Percentiles rank a stretch among this genome's conserved stretches.
Evolutionary conservation across 1,284 basidiomycete species (phyloP).

Genomic region (Ceratobasidium sp.): DNA sequence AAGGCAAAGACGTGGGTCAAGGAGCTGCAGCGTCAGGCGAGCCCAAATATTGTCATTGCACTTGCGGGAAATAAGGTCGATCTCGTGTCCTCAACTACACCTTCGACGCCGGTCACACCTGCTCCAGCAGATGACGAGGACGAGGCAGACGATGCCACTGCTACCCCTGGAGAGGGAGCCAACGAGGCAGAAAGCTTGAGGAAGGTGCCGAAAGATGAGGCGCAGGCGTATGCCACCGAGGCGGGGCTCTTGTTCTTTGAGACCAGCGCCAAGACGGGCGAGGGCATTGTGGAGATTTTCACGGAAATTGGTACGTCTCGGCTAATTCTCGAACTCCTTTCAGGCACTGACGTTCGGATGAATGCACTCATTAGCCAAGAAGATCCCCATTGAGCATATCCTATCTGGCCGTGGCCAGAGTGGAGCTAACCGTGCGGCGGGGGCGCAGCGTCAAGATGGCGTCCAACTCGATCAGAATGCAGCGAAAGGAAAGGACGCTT

Average conservation of each 20-base stretch:
- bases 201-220: slow-evolving; percentile 93
- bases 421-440: slow-evolving; percentile 65
- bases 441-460: slow-evolving; percentile 66
- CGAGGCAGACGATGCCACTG: slow-evolving; percentile 85
- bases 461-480: slow-evolving; percentile 81
- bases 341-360: slow-evolving; percentile 34
- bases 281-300: slow-evolving; percentile 96
- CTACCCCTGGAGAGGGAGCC: slow-evolving; percentile 76
- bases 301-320: slow-evolving; percentile 89
- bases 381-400: slow-evolving; percentile 94
- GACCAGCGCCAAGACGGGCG: slow-evolving; percentile 97
- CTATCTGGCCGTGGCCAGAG: slow-evolving; percentile 60
- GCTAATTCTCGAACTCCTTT: slow-evolving; percentile 14
- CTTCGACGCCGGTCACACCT: slow-evolving; percentile 63
- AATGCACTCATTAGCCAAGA: slow-evolving; percentile 74
- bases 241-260: slow-evolving; percentile 95
- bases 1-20: slow-evolving; percentile 99
- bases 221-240: slow-evolving; percentile 95
- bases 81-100: slow-evolving; percentile 77
- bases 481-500: slow-evolving; percentile 75
- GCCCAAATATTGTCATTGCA: slow-evolving; percentile 98
- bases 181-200: slow-evolving; percentile 76
- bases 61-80: slow-evolving; percentile 97
- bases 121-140: slow-evolving; percentile 67
- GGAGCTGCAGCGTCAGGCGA: slow-evolving; percentile 98